phyloP scores from a whole-genome alignment of 208 protist species.

The Trypanosoma cruzi region DNA sequence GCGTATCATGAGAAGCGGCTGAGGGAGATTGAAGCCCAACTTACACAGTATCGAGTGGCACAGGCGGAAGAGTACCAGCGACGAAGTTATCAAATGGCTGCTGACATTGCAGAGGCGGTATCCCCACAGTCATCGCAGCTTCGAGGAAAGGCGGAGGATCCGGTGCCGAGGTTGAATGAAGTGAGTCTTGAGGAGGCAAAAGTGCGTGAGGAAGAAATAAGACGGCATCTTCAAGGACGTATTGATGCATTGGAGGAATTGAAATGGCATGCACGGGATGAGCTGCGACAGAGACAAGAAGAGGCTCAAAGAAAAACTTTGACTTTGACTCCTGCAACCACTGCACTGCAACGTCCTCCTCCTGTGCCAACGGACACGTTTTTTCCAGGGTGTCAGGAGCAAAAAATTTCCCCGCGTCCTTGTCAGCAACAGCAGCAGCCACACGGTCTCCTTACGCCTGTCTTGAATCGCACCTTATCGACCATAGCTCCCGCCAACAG shows the following conservation, averaged over 20 bases:
- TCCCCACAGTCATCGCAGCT: neutral
- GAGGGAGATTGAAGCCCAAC: constrained; percentile 10
- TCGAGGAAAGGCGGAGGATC: neutral
- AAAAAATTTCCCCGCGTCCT: constrained; percentile 3
- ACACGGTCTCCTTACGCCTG: neutral
- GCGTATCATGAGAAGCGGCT: constrained; percentile 13
- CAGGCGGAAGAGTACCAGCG: constrained; percentile 4
- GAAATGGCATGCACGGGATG: constrained; percentile 4
- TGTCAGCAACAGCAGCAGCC: neutral
- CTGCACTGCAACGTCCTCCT: neutral
- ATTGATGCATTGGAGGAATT: constrained; percentile 16
- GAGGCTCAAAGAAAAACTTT: neutral
- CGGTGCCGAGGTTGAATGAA: neutral
- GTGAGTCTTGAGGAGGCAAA: constrained; percentile 21
- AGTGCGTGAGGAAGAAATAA: constrained; percentile 8
- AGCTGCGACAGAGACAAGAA: constrained; percentile 16
- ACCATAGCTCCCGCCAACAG: constrained; percentile 25
- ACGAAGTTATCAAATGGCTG: neutral
- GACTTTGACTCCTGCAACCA: neutral
- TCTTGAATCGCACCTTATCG: constrained; percentile 12
- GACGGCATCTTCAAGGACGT: constrained; percentile 12
- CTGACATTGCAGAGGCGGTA: neutral
- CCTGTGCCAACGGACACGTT: constrained; percentile 8
- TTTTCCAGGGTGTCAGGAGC: constrained; percentile 24
- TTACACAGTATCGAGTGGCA: constrained; percentile 1